Evolutionary conservation across 768 basidiomycete genomes (phyloP), one percentile per base, ranked within the genome.

Genomic region (Lentinula detonsa): DNA sequence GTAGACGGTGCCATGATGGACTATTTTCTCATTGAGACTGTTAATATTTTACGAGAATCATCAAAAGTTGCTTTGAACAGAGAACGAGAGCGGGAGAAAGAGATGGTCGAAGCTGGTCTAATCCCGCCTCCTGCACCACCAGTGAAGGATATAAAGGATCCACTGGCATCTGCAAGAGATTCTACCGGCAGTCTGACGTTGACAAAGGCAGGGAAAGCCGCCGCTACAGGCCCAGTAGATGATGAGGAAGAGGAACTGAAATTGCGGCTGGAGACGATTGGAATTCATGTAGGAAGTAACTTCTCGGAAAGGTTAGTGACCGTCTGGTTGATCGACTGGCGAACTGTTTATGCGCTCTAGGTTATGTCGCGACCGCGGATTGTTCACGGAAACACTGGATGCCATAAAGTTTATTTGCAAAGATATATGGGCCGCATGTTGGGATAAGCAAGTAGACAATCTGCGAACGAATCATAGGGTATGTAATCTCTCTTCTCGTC

Each of bases 371-470:
- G 87, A 92, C 63, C 79, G 87, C 65, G 77, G 85, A 35, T 79
- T 91, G 57, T 91, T 96, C 61, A 72, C 84, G 0, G 90, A 95
- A 69, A 90, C 93, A 0, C 79, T 98, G 6, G 95, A 98, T 63
- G 87, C 84, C 9, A 87, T 98, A 75, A 97, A 98, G 72, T 97
- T 97, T 68, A 81, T 98, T 61, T 98, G 95, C 76, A 98, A 98
- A 69, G 95, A 98, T 60, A 75, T 98, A n/a, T 98, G 95, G 92
- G 78, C 85, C 0, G 85, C 88, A 21, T 90, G 89, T 60, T 97
- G 92, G 87, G 91, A 94, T 57, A 95, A 95, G 70, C 95, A 96
- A 70, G 92, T 97, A 1, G 95, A 97, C 68, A 98, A 98, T 71
- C 75, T 98, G 61, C 84, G 95, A 49, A 98, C 95, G 15, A 98